phyloP scores from a whole-genome alignment of 2,329 filamentous ascomycete species.

The Pyricularia pennisetigena region DNA sequence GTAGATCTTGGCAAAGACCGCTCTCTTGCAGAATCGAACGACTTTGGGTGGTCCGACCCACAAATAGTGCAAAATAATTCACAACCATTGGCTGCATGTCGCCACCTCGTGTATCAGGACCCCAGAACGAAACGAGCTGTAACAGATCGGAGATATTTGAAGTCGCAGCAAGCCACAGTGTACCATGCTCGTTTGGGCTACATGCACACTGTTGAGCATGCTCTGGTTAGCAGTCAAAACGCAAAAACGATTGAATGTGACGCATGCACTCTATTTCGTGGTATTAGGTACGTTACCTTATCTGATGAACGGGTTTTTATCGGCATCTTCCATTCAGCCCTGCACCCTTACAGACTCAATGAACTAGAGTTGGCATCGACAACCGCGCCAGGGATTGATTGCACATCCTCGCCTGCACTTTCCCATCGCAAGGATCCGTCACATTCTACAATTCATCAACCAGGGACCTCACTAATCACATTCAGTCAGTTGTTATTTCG shows the following conservation, averaged over 20 bases:
- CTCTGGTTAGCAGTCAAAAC: not conserved
- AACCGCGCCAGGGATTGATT: not conserved
- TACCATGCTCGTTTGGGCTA: not conserved
- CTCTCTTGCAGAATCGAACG: not conserved
- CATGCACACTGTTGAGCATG: not conserved
- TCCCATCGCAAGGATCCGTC: not conserved
- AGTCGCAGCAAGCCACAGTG: not conserved
- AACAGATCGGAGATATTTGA: conserved; percentile 1
- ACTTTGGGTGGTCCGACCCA: not conserved
- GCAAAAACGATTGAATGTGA: not conserved
- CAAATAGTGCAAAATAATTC: not conserved
- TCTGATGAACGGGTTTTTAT: not conserved
- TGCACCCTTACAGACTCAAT: not conserved
- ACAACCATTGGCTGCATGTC: not conserved
- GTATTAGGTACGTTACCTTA: not conserved
- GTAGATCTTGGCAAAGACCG: not conserved
- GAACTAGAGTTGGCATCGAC: not conserved
- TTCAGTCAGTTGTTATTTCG: too few species aligned
- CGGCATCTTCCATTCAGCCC: not conserved
- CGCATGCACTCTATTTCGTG: not conserved
- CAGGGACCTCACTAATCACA: too few species aligned
- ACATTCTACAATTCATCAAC: not conserved
- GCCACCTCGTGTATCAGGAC: conserved; percentile 2
- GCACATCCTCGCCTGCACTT: not conserved
- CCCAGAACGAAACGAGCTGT: conserved; percentile 5